These are phyloP conservation scores for Ceratocystis albifundus DNA, from an alignment of 2,329 filamentous ascomycete species.

Conservation along the genomic window DNA sequence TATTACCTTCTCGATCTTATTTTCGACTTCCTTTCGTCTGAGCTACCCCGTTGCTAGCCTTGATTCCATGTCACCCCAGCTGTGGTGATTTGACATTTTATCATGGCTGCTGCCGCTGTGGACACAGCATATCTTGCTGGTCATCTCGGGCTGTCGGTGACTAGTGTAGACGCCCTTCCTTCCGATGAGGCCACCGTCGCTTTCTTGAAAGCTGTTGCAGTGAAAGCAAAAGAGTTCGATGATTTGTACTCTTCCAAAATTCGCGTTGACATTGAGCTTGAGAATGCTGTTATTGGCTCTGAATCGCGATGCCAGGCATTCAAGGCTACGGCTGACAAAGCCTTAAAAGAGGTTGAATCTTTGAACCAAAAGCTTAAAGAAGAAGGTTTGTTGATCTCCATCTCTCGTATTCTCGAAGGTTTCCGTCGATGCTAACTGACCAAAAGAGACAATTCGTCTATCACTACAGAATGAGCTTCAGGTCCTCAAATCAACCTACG, in stretches of 20 bases:
- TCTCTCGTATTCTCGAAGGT: too few species aligned
- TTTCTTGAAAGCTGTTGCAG: slow-evolving; percentile 61
- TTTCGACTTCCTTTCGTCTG: neutral
- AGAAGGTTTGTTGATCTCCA: slow-evolving; percentile 50
- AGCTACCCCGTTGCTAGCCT: neutral
- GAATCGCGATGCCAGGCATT: slow-evolving; percentile 74
- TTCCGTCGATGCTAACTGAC: neutral
- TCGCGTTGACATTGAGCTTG: slow-evolving; percentile 80
- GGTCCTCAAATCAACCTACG: slow-evolving; percentile 60
- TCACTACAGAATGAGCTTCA: slow-evolving; percentile 72
- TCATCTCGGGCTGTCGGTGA: slow-evolving; percentile 57
- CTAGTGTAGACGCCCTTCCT: slow-evolving; percentile 48
- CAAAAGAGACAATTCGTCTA: slow-evolving; percentile 61
- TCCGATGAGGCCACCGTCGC: slow-evolving; percentile 63
- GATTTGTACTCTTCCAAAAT: slow-evolving; percentile 77
- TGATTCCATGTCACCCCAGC: slow-evolving; percentile 14
- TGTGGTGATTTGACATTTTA: slow-evolving; percentile 22
- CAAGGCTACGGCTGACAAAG: slow-evolving; percentile 71
- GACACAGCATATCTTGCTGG: slow-evolving; percentile 63
- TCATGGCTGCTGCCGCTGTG: slow-evolving; percentile 39
- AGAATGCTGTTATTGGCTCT: slow-evolving; percentile 72
- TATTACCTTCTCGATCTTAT: neutral
- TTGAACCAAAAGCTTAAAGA: slow-evolving; percentile 68
- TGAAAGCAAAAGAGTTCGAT: slow-evolving; percentile 74
- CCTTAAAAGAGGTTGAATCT: slow-evolving; percentile 70